These are phyloP conservation scores for Acacia confusa DNA, from an alignment of 306 rosid species.

Conservation along the genomic window DNA sequence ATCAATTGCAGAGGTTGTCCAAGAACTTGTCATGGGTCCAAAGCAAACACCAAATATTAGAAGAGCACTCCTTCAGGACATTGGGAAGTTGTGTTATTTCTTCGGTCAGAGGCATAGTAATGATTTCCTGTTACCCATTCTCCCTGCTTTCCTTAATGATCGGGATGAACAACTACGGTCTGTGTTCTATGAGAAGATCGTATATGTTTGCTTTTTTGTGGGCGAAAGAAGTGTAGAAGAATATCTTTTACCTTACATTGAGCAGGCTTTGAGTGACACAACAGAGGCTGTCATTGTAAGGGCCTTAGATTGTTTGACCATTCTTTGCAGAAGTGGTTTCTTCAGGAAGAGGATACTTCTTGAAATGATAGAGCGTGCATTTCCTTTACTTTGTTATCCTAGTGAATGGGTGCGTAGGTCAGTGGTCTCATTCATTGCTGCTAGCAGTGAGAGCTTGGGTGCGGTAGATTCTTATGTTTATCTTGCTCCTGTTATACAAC, in stretches of 20 bases:
- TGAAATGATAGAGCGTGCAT: constrained; percentile 89
- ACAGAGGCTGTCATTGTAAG: constrained; percentile 83
- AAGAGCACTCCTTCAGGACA: constrained; percentile 94
- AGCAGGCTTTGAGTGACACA: constrained; percentile 85
- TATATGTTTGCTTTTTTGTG: constrained; percentile 95
- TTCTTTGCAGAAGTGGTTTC: constrained; percentile 77
- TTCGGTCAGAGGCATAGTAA: constrained; percentile 97
- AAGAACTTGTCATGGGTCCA: constrained; percentile 99
- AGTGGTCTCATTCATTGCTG: constrained; percentile 82
- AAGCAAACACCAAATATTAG: constrained; percentile 97
- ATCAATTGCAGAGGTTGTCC: constrained; percentile 94
- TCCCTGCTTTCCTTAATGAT: constrained; percentile 96
- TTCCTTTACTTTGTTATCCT: constrained; percentile 90
- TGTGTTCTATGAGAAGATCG: constrained; percentile 87
- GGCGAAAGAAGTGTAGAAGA: constrained; percentile 99
- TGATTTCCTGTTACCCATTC: constrained; percentile 88
- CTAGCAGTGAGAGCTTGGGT: constrained; percentile 88
- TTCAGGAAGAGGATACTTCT: constrained; percentile 86
- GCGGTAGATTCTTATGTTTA: constrained; percentile 93
- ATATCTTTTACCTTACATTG: constrained; percentile 96
- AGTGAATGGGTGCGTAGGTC: constrained; percentile 92
- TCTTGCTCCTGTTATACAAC: constrained; percentile 88
- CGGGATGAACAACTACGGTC: constrained; percentile 92
- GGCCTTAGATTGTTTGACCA: constrained; percentile 85
- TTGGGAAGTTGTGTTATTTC: constrained; percentile 88